A percentile compares a stretch with the other conserved stretches of the same genome.
Evolutionary conservation across 768 basidiomycete genomes (phyloP).

Genomic region (Lepiota venenata): DNA sequence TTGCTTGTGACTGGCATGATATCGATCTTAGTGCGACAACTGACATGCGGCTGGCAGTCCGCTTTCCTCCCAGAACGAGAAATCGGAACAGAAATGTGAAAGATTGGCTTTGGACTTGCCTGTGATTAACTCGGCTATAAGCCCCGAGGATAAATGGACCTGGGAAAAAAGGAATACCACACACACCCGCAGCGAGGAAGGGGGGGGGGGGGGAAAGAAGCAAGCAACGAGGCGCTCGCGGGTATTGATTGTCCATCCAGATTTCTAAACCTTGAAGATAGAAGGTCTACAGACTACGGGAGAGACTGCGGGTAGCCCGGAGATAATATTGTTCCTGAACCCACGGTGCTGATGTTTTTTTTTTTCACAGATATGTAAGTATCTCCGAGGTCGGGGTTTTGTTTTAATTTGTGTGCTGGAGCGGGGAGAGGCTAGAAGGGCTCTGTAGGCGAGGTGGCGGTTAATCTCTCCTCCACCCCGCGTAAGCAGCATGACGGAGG

Average conservation of each 20-base stretch:
- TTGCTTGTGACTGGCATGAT: not conserved
- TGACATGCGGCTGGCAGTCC: constrained; percentile 2
- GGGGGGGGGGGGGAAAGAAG: too few species aligned
- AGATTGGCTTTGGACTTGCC: not conserved
- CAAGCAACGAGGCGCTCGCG: not conserved
- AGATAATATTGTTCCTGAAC: constrained; percentile 1
- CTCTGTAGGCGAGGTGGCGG: not conserved
- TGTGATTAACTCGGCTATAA: constrained; percentile 7
- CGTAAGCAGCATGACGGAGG: not conserved
- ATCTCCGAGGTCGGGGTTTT: not conserved
- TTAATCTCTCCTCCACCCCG: not conserved
- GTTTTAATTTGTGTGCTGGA: not conserved
- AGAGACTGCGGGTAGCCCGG: not conserved
- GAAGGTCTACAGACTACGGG: not conserved
- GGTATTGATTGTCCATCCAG: not conserved
- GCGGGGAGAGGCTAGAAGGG: not conserved
- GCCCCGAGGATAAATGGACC: not conserved
- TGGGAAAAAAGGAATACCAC: not conserved
- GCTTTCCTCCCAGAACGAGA: not conserved
- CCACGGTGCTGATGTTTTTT: not conserved
- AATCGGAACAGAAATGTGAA: not conserved
- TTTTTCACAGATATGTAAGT: not conserved
- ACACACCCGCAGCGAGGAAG: too few species aligned
- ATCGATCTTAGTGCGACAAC: constrained; percentile 2
- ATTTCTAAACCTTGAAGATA: not conserved